A percentile compares a stretch with the other conserved stretches of the same genome.
Evolutionary conservation across 2,329 filamentous ascomycete genomes (phyloP).

Genomic region (Hortaea werneckii): DNA sequence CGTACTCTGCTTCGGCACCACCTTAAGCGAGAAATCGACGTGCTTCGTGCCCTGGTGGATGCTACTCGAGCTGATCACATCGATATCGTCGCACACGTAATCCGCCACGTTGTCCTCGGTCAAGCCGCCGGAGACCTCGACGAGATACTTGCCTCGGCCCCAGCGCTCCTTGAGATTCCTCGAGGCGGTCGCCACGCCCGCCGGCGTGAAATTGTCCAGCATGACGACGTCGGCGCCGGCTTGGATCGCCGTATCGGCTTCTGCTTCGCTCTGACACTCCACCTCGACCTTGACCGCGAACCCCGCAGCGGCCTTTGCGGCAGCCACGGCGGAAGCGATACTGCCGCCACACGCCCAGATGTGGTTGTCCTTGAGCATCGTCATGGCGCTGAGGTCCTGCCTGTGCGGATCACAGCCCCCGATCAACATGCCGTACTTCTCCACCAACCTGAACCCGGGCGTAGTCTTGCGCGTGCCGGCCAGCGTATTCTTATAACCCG

Average conservation of each 20-base stretch:
- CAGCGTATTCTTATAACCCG: constrained; percentile 72
- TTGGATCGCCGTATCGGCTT: constrained; percentile 82
- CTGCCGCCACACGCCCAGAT: constrained; percentile 77
- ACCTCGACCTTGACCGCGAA: constrained; percentile 95
- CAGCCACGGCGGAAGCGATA: constrained; percentile 74
- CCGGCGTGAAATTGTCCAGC: constrained; percentile 87
- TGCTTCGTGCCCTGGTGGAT: constrained; percentile 94
- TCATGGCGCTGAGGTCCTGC: constrained; percentile 82
- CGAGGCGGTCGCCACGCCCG: constrained; percentile 66
- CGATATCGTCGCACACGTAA: constrained; percentile 76
- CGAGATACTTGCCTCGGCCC: constrained; percentile 55
- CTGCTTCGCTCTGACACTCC: constrained; percentile 77
- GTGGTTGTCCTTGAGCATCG: constrained; percentile 99
- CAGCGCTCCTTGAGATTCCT: constrained; percentile 68
- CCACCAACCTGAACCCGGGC: constrained; percentile 85
- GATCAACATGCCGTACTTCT: constrained; percentile 96
- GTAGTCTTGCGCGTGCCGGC: constrained; percentile 96
- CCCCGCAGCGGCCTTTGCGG: constrained; percentile 73
- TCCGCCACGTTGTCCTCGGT: constrained; percentile 71
- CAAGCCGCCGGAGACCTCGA: constrained; percentile 89
- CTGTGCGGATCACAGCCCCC: constrained; percentile 87
- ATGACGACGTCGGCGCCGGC: constrained; percentile 94
- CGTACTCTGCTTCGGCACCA: constrained; percentile 40
- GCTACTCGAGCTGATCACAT: constrained; percentile 90
- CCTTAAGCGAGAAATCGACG: constrained; percentile 93